Evolutionary conservation across 2,329 filamentous ascomycete genomes (phyloP), one percentile per base, ranked within the genome.

Genomic region (Setomelanomma holmii): DNA sequence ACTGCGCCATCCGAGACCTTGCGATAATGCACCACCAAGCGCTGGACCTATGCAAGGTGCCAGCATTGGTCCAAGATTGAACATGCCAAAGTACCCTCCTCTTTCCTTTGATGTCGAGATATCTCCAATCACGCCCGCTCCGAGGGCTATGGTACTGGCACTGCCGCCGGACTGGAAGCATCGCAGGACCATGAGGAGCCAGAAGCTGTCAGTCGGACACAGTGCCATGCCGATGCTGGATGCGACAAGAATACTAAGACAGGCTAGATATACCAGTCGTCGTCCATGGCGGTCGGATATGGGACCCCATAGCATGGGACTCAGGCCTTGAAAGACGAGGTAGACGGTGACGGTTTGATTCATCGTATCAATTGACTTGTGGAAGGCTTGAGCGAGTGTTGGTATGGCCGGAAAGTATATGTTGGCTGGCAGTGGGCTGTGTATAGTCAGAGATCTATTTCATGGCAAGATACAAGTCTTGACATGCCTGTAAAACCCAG

Each of bases 51-150:
- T 66, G 43, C 63, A 59, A 8, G 69, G 55, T 10, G 67, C 58
- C 14, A 69, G 55, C 67, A 70, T 69, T 0, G 66, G 14, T 83
- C 86, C 4, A 79, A 80, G 24, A 81, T 82, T 17, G 88, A 84
- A 53, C 86, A 82, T 44, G 85, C 89, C 77, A 66, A 93, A 87
- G 66, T 89, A 93, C 49, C 82, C 84, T 2, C 90, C 90, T 61
- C 90, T 79, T 69, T 93, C 88, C 0, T 84, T 81, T 40, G 83
- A 86, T 0, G 87, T 85, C 0, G 86, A 82, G 4, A 92, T 81
- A 63, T 95, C 90, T 0, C 88, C 86, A 12, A 93, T 83, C 1
- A 91, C 85, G 1, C 86, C 90, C 55, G 83, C 88, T 0, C 84
- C 85, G 1, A 95, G 78, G 0, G 89, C 67, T 23, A 78, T 77